These are phyloP conservation scores for Leccinum ochraceum DNA, from an alignment of 768 basidiomycete genomes.

Conservation along the genomic window DNA sequence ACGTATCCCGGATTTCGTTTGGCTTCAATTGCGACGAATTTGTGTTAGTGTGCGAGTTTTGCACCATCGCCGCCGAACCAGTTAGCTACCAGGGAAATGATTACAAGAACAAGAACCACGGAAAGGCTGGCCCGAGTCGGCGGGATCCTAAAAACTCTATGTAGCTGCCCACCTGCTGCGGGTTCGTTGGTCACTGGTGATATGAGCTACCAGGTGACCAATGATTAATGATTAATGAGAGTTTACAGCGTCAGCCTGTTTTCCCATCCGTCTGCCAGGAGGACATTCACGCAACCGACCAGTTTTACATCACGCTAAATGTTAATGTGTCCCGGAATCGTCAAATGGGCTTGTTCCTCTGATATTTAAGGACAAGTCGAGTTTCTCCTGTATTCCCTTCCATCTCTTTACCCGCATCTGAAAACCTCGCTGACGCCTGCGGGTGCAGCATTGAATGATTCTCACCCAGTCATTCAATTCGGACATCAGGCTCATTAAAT, in stretches of 20 bases:
- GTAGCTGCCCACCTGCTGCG: conserved; percentile 19
- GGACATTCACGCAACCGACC: conserved; percentile 29
- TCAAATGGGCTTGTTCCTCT: conserved; percentile 18
- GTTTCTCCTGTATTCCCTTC: conserved; percentile 9
- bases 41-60: conserved; percentile 4
- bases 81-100: conserved; percentile 5
- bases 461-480: conserved; percentile 23
- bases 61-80: conserved; percentile 1
- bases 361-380: conserved; percentile 34
- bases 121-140: conserved; percentile 8
- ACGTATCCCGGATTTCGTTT: conserved; percentile 1
- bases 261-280: conserved; percentile 24
- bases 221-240: conserved; percentile 11
- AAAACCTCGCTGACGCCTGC: conserved; percentile 16
- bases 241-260: conserved; percentile 12
- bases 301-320: conserved; percentile 35
- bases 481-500: conserved; percentile 30
- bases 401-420: conserved; percentile 2
- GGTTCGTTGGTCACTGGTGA: conserved; percentile 7
- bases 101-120: background rate
- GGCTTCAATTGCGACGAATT: conserved; percentile 9
- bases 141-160: conserved; percentile 32
- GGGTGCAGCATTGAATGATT: conserved; percentile 26
- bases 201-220: conserved; percentile 20
- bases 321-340: conserved; percentile 28